These are phyloP conservation scores for Dictyostelium capitatum DNA, from an alignment of 78 protist species.

Conservation along the genomic window DNA sequence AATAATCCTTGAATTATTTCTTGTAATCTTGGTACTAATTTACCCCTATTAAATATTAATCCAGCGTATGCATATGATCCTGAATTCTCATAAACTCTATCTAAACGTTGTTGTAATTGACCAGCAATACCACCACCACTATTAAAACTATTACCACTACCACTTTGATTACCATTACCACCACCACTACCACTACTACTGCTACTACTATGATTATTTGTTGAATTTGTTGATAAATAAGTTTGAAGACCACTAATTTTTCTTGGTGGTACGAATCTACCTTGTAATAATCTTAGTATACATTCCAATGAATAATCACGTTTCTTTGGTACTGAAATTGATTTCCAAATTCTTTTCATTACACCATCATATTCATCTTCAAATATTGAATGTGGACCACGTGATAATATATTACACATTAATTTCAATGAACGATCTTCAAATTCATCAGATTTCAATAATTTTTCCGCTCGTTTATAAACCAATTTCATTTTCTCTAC, in stretches of 20 bases:
- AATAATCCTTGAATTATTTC: conserved; percentile 48
- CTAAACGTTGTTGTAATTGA: conserved; percentile 63
- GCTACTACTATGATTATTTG: no score
- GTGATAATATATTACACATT: conserved; percentile 57
- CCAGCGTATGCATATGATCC: conserved; percentile 63
- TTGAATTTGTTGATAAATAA: conserved; percentile 9
- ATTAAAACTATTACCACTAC: not conserved
- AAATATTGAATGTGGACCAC: conserved; percentile 69
- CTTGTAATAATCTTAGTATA: conserved; percentile 54
- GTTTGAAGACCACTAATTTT: conserved; percentile 63
- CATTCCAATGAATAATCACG: conserved; percentile 73
- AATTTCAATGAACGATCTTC: conserved; percentile 62
- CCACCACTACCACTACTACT: no score
- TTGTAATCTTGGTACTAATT: conserved; percentile 66
- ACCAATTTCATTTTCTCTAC: conserved; percentile 64
- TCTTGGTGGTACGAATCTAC: conserved; percentile 75
- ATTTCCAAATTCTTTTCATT: conserved; percentile 50
- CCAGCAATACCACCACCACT: conserved; percentile 51
- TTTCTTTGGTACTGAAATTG: conserved; percentile 40
- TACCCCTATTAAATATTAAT: conserved; percentile 45
- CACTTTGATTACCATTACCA: not conserved
- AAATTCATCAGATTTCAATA: conserved; percentile 66
- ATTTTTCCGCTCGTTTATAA: conserved; percentile 53
- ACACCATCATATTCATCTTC: conserved; percentile 64
- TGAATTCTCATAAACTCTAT: conserved; percentile 64